Evolutionary conservation across 768 basidiomycete genomes (phyloP).

Genomic region (Lentinula lateritia): DNA sequence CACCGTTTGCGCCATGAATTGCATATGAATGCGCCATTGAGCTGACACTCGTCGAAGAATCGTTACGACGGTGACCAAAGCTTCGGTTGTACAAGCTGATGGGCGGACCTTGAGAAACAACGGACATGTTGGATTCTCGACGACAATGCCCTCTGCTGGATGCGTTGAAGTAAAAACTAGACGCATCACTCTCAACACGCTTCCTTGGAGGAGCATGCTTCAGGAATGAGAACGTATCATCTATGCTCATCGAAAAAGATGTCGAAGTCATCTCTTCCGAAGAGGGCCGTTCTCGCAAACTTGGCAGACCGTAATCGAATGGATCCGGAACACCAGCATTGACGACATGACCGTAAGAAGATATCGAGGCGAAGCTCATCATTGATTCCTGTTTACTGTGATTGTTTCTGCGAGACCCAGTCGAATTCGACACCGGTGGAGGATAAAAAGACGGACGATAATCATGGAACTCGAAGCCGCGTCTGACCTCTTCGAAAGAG

Average conservation of each 20-base stretch:
- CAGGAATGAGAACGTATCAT: constrained; percentile 72
- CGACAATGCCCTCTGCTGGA: constrained; percentile 47
- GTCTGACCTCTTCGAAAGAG: constrained; percentile 73
- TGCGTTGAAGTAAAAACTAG: constrained; percentile 70
- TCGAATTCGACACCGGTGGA: constrained; percentile 21
- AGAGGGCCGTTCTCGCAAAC: constrained; percentile 46
- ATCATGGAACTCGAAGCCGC: constrained; percentile 69
- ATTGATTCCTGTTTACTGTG: constrained; percentile 53
- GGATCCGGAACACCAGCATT: constrained; percentile 62
- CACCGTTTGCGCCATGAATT: constrained; percentile 44
- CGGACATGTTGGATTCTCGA: constrained; percentile 58
- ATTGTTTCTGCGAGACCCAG: constrained; percentile 24
- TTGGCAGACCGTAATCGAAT: constrained; percentile 64
- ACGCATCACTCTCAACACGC: constrained; percentile 71
- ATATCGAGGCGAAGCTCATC: constrained; percentile 74
- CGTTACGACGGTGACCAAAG: constrained; percentile 35
- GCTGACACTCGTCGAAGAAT: constrained; percentile 40
- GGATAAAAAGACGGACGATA: constrained; percentile 65
- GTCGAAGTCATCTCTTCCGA: constrained; percentile 56
- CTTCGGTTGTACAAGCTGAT: constrained; percentile 70
- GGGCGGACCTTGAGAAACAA: constrained; percentile 54
- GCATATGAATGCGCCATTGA: constrained; percentile 56
- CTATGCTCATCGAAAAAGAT: constrained; percentile 42
- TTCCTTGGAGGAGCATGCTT: constrained; percentile 30
- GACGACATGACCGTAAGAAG: constrained; percentile 68